These are phyloP conservation scores for Cadophora luteo-olivacea DNA, from an alignment of 2,329 filamentous ascomycete species.

Conservation along the genomic window DNA sequence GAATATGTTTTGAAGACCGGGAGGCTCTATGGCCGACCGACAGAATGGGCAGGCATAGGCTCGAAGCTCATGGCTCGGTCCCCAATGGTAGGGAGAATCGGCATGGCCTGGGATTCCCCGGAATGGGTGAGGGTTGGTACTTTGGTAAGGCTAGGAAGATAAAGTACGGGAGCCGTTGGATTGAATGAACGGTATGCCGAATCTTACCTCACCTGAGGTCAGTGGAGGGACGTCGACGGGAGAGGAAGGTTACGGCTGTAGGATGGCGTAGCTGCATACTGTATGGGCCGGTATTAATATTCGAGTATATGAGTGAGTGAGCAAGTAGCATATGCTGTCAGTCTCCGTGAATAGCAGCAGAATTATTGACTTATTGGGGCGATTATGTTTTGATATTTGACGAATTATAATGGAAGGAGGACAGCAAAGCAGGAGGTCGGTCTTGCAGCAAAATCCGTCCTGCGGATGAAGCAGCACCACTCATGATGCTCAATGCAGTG, in stretches of 20 bases:
- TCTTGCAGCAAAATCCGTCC: neutral
- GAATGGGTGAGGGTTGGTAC: neutral
- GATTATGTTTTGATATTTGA: neutral
- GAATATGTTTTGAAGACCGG: conserved; percentile 17
- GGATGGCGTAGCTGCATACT: neutral
- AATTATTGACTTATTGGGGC: neutral
- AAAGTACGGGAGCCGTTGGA: neutral
- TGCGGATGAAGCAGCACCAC: neutral
- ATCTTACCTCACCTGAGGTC: conserved; percentile 3
- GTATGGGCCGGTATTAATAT: too few relatives aligned
- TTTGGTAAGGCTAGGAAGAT: neutral
- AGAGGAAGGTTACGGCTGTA: neutral
- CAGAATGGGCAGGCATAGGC: too few relatives aligned
- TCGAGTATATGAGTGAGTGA: too few relatives aligned
- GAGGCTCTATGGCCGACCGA: conserved; percentile 1
- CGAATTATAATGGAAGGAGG: neutral
- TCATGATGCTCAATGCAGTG: neutral
- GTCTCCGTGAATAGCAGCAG: neutral
- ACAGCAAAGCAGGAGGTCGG: neutral
- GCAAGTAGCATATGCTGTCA: neutral
- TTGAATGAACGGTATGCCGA: neutral
- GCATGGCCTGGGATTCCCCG: conserved; percentile 15
- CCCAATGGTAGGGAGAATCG: neutral
- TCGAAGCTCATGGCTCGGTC: neutral
- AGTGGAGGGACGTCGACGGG: neutral